These are phyloP conservation scores for Hyphodiscus hymeniophilus DNA, from an alignment of 495 filamentous ascomycete species.

Conservation along the genomic window DNA sequence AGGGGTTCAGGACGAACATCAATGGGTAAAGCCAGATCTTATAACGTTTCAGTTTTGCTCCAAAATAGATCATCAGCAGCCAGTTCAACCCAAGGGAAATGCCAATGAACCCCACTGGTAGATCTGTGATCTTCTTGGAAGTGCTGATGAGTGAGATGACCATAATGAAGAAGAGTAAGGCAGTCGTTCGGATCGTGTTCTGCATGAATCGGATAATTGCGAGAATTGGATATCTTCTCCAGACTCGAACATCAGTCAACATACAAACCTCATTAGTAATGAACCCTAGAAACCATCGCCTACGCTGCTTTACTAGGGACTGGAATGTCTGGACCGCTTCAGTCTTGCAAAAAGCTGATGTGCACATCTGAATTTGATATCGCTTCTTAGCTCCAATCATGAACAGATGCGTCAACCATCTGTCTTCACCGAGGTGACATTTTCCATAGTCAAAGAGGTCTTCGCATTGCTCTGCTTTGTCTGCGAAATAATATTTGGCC, in stretches of 20 bases:
- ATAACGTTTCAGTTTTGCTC: conserved; percentile 72
- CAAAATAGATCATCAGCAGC: conserved; percentile 95
- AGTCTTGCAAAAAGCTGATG: conserved; percentile 96
- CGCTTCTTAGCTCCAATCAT: conserved; percentile 94
- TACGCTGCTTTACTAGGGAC: conserved; percentile 87
- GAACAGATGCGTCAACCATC: conserved; percentile 97
- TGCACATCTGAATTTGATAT: conserved; percentile 96
- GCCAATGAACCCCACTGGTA: conserved; percentile 90
- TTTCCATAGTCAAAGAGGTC: conserved; percentile 97
- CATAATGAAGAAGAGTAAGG: conserved; percentile 93
- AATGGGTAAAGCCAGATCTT: conserved; percentile 93
- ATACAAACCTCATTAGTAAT: conserved; percentile 99
- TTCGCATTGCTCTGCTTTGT: conserved; percentile 92
- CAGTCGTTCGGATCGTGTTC: conserved; percentile 94
- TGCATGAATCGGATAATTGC: conserved; percentile 86
- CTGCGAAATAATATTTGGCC: conserved; percentile 98
- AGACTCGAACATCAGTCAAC: conserved; percentile 88
- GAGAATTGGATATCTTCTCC: conserved; percentile 87
- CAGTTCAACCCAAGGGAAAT: conserved; percentile 95
- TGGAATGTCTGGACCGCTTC: conserved; percentile 87
- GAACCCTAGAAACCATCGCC: conserved; percentile 95
- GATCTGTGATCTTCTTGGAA: conserved; percentile 61
- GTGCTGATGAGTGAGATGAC: conserved; percentile 82
- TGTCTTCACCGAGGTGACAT: conserved; percentile 90
- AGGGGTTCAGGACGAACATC: conserved; percentile 94